Percentiles rank a stretch among this genome's conserved stretches.
These are phyloP conservation scores for Fusarium graminum DNA, from an alignment of 2,329 filamentous ascomycete genomes.

Conservation along the genomic window DNA sequence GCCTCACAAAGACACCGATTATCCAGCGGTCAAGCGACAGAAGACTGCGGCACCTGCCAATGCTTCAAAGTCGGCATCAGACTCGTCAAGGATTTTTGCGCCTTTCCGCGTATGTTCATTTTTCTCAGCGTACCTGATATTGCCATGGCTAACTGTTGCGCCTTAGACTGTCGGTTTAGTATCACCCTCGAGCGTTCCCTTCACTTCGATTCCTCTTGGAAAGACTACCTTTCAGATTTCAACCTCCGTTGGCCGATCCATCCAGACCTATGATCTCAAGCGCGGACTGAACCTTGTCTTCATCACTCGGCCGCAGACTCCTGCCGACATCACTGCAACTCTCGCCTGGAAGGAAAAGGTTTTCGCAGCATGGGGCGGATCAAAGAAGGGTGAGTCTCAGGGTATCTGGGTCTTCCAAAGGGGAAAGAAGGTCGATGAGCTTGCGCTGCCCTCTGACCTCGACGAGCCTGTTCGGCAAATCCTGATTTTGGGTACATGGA, in stretches of 20 bases:
- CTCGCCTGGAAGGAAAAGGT: constrained; percentile 88
- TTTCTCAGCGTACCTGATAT: background rate
- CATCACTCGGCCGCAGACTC: constrained; percentile 90
- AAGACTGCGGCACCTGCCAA: constrained; percentile 62
- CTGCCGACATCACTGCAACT: constrained; percentile 86
- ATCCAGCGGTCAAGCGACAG: constrained; percentile 81
- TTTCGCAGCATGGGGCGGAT: constrained; percentile 88
- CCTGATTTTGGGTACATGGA: constrained; percentile 89
- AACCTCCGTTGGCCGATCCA: constrained; percentile 87
- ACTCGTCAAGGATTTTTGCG: constrained; percentile 86
- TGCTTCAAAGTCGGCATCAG: constrained; percentile 55
- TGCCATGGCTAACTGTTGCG: constrained; percentile 10
- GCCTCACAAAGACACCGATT: constrained; percentile 70
- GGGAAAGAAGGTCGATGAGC: constrained; percentile 83
- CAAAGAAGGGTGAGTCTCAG: constrained; percentile 63
- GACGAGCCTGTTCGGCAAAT: constrained; percentile 81
- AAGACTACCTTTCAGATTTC: constrained; percentile 98
- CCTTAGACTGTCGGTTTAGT: constrained; percentile 89
- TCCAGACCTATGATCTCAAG: constrained; percentile 96
- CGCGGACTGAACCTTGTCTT: constrained; percentile 93
- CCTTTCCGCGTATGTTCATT: constrained; percentile 81
- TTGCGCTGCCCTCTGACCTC: constrained; percentile 75
- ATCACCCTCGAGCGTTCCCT: constrained; percentile 89
- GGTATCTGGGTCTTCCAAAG: constrained; percentile 94
- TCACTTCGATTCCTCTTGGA: constrained; percentile 87